Evolutionary conservation across 139 green algal species (phyloP).

Genomic region (Diplosphaera chodatii): DNA sequence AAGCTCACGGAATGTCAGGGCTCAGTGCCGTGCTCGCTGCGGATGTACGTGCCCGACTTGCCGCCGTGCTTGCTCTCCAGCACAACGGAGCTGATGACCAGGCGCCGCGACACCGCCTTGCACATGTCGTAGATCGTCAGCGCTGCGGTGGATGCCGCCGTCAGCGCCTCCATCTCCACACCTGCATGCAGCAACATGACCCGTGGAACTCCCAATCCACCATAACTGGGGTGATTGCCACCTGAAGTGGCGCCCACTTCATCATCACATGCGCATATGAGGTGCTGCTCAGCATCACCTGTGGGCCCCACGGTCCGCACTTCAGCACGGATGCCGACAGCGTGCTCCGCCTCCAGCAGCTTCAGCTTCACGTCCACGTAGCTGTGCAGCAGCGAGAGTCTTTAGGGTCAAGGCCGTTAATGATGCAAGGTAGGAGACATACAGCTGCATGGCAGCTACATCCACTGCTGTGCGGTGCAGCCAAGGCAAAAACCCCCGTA

Average conservation of each 20-base stretch:
- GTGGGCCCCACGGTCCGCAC: slow-evolving; percentile 55
- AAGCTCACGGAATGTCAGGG: no score
- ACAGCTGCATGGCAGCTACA: no score
- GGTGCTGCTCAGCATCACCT: no score
- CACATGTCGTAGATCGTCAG: slow-evolving; percentile 98
- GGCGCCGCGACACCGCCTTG: slow-evolving; percentile 78
- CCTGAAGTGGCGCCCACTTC: no score
- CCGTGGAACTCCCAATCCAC: no score
- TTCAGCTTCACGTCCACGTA: slow-evolving; percentile 60
- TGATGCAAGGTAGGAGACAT: no score
- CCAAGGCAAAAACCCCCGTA: neutral
- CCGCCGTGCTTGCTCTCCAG: slow-evolving; percentile 79
- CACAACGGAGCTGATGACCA: slow-evolving; percentile 60
- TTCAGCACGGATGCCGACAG: slow-evolving; percentile 49
- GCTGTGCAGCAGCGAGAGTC: neutral
- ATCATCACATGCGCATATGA: no score
- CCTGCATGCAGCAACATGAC: no score
- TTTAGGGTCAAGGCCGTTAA: no score
- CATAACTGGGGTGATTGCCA: no score
- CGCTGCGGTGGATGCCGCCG: slow-evolving; percentile 67
- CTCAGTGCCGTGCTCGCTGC: no score
- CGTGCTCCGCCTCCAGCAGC: slow-evolving; percentile 31
- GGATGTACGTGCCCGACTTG: slow-evolving; percentile 59
- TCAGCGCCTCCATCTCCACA: slow-evolving; percentile 98
- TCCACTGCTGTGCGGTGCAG: neutral